These are phyloP conservation scores for Anthoceros angustus DNA, from an alignment of 225 moss, liverwort and hornwort species.

Conservation along the genomic window DNA sequence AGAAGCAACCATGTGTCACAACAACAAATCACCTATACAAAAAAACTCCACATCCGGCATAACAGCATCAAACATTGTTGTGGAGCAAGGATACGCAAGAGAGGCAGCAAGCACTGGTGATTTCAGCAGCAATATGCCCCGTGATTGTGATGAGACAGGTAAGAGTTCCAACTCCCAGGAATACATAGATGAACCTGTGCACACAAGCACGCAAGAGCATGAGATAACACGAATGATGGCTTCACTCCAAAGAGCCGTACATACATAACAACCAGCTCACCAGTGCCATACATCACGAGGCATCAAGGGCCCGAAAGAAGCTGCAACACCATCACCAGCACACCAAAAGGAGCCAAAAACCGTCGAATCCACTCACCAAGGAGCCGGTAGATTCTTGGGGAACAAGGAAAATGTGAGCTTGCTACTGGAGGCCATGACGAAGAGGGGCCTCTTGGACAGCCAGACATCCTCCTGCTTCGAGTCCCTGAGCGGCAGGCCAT, in stretches of 20 bases:
- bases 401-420: conserved; percentile 20
- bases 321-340: conserved; percentile 8
- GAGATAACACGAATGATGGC: background rate
- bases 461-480: conserved; percentile 5
- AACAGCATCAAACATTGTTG: background rate
- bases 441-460: conserved; percentile 12
- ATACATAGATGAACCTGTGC: conserved; percentile 77
- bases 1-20: conserved; percentile 8
- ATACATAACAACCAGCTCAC: background rate
- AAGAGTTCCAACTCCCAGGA: conserved; percentile 56
- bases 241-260: background rate
- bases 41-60: background rate
- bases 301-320: background rate
- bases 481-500: conserved; percentile 7
- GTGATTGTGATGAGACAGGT: conserved; percentile 69
- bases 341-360: background rate
- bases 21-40: background rate
- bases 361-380: conserved; percentile 31
- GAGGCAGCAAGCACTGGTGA: conserved; percentile 66
- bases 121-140: conserved; percentile 90
- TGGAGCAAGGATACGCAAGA: conserved; percentile 58
- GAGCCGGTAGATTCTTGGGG: conserved; percentile 48
- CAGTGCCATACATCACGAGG: background rate
- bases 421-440: conserved; percentile 15
- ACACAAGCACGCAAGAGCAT: conserved; percentile 9